Conservation (phyloP, 257 asterid species). For the Verbena officinalis region DNA sequence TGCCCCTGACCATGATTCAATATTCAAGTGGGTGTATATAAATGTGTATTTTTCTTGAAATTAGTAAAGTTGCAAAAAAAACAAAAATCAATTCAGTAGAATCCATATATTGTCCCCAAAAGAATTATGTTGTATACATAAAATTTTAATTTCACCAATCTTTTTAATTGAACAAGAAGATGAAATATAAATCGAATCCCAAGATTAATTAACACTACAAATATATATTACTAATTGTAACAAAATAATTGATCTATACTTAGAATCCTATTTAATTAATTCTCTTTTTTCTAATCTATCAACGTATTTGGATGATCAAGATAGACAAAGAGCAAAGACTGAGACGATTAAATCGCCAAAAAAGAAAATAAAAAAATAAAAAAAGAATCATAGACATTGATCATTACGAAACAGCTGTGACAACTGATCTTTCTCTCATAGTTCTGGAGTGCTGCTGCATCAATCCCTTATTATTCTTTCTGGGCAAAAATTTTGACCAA, state of each 20-base stretch:
- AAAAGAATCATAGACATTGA: not conserved
- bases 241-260: not conserved
- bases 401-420: constrained; percentile 23
- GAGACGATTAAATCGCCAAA: not conserved
- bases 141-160: not conserved
- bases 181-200: not conserved
- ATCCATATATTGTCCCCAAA: no score
- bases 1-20: no score
- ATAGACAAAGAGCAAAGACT: constrained; percentile 12
- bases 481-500: constrained; percentile 59
- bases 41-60: no score
- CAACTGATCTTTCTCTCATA: constrained; percentile 48
- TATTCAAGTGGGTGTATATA: no score
- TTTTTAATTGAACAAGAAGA: not conserved
- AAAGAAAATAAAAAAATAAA: not conserved
- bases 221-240: not conserved
- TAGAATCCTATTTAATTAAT: not conserved
- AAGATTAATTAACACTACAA: not conserved
- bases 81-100: not conserved
- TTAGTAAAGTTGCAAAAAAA: not conserved
- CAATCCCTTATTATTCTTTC: constrained; percentile 42
- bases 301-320: not conserved
- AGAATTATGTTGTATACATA: not conserved
- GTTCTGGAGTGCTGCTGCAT: constrained; percentile 48
- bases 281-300: not conserved